These are phyloP conservation scores for Citrus cavaleriei DNA, from an alignment of 345 rosid species.

Conservation along the genomic window DNA sequence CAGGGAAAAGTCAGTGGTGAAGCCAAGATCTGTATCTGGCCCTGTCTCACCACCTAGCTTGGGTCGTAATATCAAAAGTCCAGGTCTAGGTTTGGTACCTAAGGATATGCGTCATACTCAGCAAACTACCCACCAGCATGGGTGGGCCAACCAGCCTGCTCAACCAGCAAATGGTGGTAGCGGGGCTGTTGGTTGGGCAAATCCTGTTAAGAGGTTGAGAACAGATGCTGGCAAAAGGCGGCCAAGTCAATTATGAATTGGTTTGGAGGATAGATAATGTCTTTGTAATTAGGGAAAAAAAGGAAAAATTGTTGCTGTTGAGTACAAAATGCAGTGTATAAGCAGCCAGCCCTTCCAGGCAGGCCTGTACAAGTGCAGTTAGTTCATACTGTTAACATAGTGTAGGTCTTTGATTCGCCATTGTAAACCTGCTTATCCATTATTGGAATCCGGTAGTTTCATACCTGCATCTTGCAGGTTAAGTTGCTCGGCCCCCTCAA, in stretches of 20 bases:
- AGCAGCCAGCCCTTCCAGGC: conserved; percentile 17
- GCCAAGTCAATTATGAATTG: conserved; percentile 72
- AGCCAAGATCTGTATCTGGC: conserved; percentile 62
- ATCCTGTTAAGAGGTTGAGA: conserved; percentile 94
- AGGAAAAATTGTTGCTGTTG: conserved; percentile 8
- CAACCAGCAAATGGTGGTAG: conserved; percentile 54
- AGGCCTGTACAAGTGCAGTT: conserved; percentile 26
- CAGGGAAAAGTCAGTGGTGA: conserved; percentile 68
- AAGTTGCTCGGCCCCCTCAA: too few species aligned
- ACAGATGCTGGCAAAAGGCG: conserved; percentile 92
- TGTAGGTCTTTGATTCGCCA: conserved; percentile 28
- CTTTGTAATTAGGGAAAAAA: neutral
- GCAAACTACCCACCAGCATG: conserved; percentile 55
- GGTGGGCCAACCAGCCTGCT: conserved; percentile 63
- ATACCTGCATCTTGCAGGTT: conserved; percentile 24
- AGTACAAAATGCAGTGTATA: conserved; percentile 12
- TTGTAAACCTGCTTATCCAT: conserved; percentile 22
- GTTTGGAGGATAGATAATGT: conserved; percentile 15
- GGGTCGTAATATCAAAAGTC: conserved; percentile 61
- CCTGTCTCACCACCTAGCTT: conserved; percentile 79
- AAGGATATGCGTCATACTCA: conserved; percentile 52
- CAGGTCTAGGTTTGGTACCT: conserved; percentile 39
- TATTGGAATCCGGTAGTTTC: conserved; percentile 23
- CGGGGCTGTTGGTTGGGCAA: conserved; percentile 92
- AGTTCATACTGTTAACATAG: conserved; percentile 28